These are phyloP conservation scores for Gossypium gossypioides DNA, from an alignment of 441 rosid species.

Conservation along the genomic window DNA sequence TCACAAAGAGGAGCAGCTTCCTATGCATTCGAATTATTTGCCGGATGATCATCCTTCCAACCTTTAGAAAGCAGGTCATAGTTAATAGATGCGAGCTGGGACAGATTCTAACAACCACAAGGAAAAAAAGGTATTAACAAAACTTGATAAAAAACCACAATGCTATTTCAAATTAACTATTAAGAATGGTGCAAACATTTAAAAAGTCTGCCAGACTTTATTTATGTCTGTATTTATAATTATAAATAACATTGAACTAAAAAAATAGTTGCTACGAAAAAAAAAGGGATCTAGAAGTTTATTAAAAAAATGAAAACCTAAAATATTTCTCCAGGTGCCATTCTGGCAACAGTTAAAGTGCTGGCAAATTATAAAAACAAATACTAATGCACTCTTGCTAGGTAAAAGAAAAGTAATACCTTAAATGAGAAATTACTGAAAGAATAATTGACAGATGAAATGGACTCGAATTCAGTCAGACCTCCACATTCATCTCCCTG, in stretches of 20 bases:
- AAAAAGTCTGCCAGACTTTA: background rate
- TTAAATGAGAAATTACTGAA: conserved; percentile 97
- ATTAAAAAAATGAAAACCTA: background rate
- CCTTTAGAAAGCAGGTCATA: conserved; percentile 95
- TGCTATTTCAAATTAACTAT: background rate
- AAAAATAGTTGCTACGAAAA: too few relatives aligned
- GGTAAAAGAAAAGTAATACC: conserved; percentile 34
- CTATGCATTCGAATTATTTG: conserved; percentile 42
- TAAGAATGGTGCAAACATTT: background rate
- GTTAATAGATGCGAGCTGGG: conserved; percentile 95
- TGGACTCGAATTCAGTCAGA: conserved; percentile 62
- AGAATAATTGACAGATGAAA: conserved; percentile 68
- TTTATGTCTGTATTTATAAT: background rate
- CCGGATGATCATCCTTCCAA: conserved; percentile 71
- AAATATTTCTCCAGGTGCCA: background rate
- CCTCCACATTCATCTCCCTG: conserved; percentile 85
- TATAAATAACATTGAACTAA: background rate
- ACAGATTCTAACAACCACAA: conserved; percentile 54
- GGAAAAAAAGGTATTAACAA: background rate
- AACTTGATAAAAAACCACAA: background rate
- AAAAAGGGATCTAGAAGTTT: background rate
- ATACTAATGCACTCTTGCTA: background rate
- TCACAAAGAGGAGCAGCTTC: conserved; percentile 3
- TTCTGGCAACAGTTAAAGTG: background rate
- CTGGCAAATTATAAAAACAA: background rate